A percentile compares a stretch with the other conserved stretches of the same genome.
Conservation (phyloP, 768 basidiomycete genomes). For the Mycena alexandri region DNA sequence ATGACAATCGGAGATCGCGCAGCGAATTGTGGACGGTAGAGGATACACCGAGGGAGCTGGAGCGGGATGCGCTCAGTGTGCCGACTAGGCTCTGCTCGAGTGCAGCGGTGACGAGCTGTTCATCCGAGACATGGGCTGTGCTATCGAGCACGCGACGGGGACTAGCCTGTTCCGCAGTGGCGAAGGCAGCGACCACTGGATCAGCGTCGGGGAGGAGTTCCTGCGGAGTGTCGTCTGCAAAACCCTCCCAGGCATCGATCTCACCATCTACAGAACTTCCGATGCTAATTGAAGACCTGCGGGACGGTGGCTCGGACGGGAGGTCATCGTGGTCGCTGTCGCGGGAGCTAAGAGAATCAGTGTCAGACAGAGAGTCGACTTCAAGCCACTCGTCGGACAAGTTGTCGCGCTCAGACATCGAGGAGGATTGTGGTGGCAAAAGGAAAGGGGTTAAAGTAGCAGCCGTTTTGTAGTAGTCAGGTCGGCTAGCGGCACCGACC, state of each 20-base stretch:
- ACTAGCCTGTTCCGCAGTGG: constrained; percentile 50
- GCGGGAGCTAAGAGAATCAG: constrained; percentile 68
- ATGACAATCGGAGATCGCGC: constrained; percentile 83
- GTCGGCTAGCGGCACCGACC: too few species aligned
- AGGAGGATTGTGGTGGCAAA: constrained; percentile 45
- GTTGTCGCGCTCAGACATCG: constrained; percentile 72
- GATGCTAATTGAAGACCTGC: constrained; percentile 77
- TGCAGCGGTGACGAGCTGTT: constrained; percentile 77
- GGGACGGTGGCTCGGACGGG: constrained; percentile 67
- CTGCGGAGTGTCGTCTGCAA: constrained; percentile 73
- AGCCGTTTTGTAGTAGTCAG: constrained; percentile 7
- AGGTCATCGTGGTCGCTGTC: constrained; percentile 71
- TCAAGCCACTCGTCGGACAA: constrained; percentile 90
- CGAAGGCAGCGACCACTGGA: constrained; percentile 41
- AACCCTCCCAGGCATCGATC: constrained; percentile 83
- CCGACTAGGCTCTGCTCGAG: constrained; percentile 88
- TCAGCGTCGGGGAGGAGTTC: constrained; percentile 48
- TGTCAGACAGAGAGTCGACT: constrained; percentile 78
- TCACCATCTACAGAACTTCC: constrained; percentile 78
- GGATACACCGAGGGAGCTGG: constrained; percentile 65
- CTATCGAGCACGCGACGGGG: constrained; percentile 15
- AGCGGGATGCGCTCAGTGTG: constrained; percentile 81
- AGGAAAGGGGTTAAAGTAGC: neutral
- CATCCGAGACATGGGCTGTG: constrained; percentile 58
- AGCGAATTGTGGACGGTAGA: constrained; percentile 71